Conservation (phyloP, 257 asterid species). For the Mentha longifolia region DNA sequence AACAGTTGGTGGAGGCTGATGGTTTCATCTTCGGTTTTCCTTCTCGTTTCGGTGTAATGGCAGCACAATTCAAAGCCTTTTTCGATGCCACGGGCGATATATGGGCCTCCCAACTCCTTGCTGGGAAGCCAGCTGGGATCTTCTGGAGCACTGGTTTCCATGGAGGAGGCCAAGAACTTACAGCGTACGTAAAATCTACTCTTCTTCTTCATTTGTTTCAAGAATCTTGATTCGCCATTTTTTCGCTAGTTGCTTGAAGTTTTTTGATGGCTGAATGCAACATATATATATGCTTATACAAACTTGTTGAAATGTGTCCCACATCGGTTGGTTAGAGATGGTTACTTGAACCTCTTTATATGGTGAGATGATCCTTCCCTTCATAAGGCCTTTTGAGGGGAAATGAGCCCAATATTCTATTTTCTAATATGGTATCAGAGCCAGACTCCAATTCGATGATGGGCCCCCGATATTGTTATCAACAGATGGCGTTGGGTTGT, state of each 20-base stretch:
- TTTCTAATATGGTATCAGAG: too few species aligned
- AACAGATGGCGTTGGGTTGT: too few species aligned
- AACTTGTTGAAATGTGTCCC: too few species aligned
- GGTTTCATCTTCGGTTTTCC: conserved; percentile 91
- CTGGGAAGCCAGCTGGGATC: conserved; percentile 95
- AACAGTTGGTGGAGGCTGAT: conserved; percentile 87
- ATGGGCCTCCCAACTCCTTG: conserved; percentile 83
- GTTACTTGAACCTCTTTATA: too few species aligned
- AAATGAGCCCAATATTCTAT: too few species aligned
- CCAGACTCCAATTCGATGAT: too few species aligned
- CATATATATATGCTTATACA: too few species aligned
- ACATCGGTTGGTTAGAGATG: too few species aligned
- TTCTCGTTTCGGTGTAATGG: conserved; percentile 95
- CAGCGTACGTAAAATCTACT: conserved; percentile 59
- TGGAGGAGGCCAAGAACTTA: conserved; percentile 98
- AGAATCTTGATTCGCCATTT: not conserved
- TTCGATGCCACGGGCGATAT: conserved; percentile 71
- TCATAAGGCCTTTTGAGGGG: too few species aligned
- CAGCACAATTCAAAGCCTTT: conserved; percentile 91
- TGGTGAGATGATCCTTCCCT: too few species aligned
- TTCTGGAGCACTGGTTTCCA: conserved; percentile 98
- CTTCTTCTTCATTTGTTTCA: conserved; percentile 17
- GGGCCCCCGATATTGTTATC: too few species aligned
- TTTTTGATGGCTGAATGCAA: not conserved
- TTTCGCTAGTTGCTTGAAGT: not conserved